Base-by-base conservation (phyloP, 192 early-diverging fungal genomes). In the Backusella tarrabulga region DNA sequence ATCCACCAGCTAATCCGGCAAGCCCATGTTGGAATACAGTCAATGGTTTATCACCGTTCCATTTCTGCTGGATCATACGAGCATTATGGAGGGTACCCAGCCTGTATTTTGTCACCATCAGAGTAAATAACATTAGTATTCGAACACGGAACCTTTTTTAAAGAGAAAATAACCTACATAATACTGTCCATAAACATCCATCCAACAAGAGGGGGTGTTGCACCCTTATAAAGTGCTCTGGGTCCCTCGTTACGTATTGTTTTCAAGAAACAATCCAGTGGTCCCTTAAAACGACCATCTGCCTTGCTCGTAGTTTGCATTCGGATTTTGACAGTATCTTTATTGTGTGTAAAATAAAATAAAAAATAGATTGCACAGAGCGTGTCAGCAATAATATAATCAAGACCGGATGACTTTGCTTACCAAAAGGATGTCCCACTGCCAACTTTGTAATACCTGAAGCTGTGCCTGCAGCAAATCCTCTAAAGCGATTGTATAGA, bases 191-290 rank as follows among this genome's bases (percentile, higher is more conserved):
- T 96, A 67, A 94, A 85, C 2, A 91, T 90, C 95, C 95, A 98
- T 14, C 97, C 97, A 67, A 98, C 77, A 60, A 98, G 81, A 21
- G 97, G 97, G 11, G 95, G 95, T 26, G 94, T 96, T 15, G 96
- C 95, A 54, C 97, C 97, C 80, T 96, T 96, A 86, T 98, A 98
- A 6, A 98, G 86, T 9, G 93, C 96, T 6, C 90, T 85, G 17
- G 87, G 79, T 2, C 92, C 92, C 77, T 95, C 93, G 44, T 92
- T 77, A n/a, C 85, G 80, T 52, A 93, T 75, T 0, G 93, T 95
- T 71, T 83, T 79, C 52, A 83, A 67, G 32, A 95, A 80, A 76
- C 93, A 95, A 77, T 93, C 88, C 69, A 91, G 70, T 1, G 92
- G 89, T 40, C 93, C 93, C 42, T 85, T 85, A 83, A 95, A 95